phyloP scores from a whole-genome alignment of 2,329 filamentous ascomycete genomes.

The Trichoderma lentiforme region DNA sequence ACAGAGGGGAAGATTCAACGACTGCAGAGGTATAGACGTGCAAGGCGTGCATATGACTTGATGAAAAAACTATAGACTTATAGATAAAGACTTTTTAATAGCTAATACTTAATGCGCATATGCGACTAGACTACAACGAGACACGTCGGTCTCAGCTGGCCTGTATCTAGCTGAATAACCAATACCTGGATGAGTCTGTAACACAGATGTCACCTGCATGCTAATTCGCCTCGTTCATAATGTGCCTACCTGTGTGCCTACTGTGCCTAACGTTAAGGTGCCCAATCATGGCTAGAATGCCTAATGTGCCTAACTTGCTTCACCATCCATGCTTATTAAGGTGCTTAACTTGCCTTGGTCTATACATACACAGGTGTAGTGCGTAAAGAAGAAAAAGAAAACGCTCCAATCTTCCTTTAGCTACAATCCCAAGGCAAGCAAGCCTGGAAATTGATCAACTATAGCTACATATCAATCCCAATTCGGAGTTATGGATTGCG shows the following conservation, averaged over 20 bases:
- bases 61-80: not conserved
- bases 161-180: no score
- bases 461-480: not conserved
- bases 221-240: not conserved
- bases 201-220: not conserved
- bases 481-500: not conserved
- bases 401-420: no score
- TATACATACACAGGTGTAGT: not conserved
- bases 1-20: not conserved
- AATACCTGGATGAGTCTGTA: not conserved
- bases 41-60: not conserved
- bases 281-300: no score
- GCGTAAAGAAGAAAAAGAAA: no score
- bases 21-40: not conserved
- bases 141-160: not conserved
- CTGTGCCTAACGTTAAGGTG: not conserved
- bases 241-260: not conserved
- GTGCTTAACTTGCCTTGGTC: not conserved
- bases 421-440: not conserved
- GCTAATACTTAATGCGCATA: not conserved
- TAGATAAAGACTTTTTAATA: not conserved
- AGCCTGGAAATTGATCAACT: not conserved
- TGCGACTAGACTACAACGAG: not conserved
- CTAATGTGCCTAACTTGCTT: no score
- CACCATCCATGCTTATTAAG: no score